Evolutionary conservation across 192 early-diverging fungal species (phyloP), one percentile per base, ranked within the genome.

Genomic region (Haplosporangium gracile): DNA sequence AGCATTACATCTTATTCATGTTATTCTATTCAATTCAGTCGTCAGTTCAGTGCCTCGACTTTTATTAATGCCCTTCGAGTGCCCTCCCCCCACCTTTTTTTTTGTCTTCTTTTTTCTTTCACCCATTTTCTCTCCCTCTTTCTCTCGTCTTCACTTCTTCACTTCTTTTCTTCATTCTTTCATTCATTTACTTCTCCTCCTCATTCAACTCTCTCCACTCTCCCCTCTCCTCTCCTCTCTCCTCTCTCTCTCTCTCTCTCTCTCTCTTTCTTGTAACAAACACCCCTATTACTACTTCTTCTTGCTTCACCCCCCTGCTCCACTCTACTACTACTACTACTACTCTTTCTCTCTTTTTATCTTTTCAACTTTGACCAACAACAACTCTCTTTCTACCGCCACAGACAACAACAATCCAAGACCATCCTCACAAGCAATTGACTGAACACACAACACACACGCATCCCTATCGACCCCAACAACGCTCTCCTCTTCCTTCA

Each of bases 361-460:
- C 51, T 43, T 70, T 49, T n/a, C 34, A 26, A 42, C 77, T 53
- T 49, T 65, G 29, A 34, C 60, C 60, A 65, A 32, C 60, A 65
- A 65, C 60, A 65, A 4, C 60, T 43, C 29, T 70, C 40, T n/a
- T n/a, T 53, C 36, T 26, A 20, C 47, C 20, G 29, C 2, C 32
- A 45, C 26, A 26, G 42, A 40, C 53, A 40, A 22, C 34, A 29
- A 43, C 24, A 15, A 24, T n/a, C 53, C n/a, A 60, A 24, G 2
- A 60, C 55, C n/a, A 18, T 51, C 20, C 49, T 22, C 18, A 51
- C 15, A 18, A 20, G 49, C 20, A 51, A 51, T 51, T 51, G 36
- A 36, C 47, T 49, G 55, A 22, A 43, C 42, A 10, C 42, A 43
- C 11, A 43, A 45, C 43, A 45, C 43, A 45, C 22, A 10, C 29